These are phyloP conservation scores for Rhodofomes roseus DNA, from an alignment of 1,284 basidiomycete species.

Conservation along the genomic window DNA sequence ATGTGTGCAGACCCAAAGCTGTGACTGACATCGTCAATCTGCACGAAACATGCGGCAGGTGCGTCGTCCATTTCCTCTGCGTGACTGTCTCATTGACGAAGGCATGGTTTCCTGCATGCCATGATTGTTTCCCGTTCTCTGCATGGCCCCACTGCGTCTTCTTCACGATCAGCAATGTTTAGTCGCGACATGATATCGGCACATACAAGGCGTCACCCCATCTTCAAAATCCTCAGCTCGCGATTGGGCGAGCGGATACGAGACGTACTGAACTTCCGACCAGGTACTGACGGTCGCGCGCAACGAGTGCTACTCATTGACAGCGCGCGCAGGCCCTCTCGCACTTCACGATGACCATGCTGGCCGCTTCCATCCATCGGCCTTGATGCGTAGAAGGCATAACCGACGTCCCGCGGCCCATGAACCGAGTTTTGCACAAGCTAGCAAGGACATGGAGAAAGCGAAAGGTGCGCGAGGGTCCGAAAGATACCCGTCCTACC, in stretches of 20 bases:
- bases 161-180: constrained; percentile 94
- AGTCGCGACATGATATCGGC: constrained; percentile 89
- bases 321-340: too few species aligned
- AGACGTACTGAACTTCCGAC: constrained; percentile 84
- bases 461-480: too few species aligned
- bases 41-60: constrained; percentile 97
- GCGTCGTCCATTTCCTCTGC: constrained; percentile 13
- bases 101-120: constrained; percentile 57
- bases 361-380: too few species aligned
- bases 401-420: too few species aligned
- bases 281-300: too few species aligned
- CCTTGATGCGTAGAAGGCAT: too few species aligned
- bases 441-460: too few species aligned
- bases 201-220: constrained; percentile 86
- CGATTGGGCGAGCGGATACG: constrained; percentile 81
- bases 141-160: constrained; percentile 95
- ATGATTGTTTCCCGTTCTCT: constrained; percentile 98
- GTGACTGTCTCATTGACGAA: neutral
- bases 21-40: constrained; percentile 93
- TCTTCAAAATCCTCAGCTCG: constrained; percentile 93
- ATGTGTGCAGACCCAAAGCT: constrained; percentile 90
- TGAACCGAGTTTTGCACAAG: too few species aligned
- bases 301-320: too few species aligned
- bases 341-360: too few species aligned
- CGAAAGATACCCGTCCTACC: too few species aligned